These are phyloP conservation scores for Phytophthora melonis DNA, from an alignment of 352 stramenopile genomes.

Conservation along the genomic window DNA sequence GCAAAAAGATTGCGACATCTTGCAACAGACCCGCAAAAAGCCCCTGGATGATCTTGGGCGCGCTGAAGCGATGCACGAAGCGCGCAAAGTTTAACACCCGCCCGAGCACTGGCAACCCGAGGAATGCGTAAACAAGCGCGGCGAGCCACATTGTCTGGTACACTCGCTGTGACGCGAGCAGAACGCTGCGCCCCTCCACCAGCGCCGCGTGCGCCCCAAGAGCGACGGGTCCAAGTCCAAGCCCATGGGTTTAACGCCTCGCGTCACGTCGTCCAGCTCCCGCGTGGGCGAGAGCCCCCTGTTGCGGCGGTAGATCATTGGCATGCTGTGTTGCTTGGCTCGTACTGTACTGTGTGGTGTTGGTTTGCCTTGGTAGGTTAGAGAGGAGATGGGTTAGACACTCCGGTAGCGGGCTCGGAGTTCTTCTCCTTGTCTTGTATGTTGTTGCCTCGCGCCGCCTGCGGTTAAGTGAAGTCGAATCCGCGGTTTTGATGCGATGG, in stretches of 20 bases:
- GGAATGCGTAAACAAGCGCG: slow-evolving; percentile 72
- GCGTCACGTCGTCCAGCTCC: slow-evolving; percentile 27
- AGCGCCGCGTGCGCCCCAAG: slow-evolving; percentile 32
- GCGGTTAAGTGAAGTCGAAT: slow-evolving; percentile 20
- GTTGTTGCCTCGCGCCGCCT: background rate
- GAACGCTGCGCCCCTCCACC: slow-evolving; percentile 37
- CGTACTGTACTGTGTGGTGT: background rate
- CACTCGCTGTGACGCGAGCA: slow-evolving; percentile 51
- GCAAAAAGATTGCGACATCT: slow-evolving; percentile 71
- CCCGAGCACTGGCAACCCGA: slow-evolving; percentile 66
- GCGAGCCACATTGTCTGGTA: slow-evolving; percentile 75
- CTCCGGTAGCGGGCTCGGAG: background rate
- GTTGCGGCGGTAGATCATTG: slow-evolving; percentile 75
- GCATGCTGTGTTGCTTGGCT: slow-evolving; percentile 29
- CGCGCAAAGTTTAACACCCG: slow-evolving; percentile 70
- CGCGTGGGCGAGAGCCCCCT: slow-evolving; percentile 47
- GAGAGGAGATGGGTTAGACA: slow-evolving; percentile 1
- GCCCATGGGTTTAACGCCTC: slow-evolving; percentile 28
- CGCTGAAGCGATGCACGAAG: slow-evolving; percentile 65
- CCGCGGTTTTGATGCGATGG: slow-evolving; percentile 17
- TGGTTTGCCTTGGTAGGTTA: background rate
- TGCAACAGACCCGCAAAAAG: slow-evolving; percentile 60
- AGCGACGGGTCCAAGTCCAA: slow-evolving; percentile 37
- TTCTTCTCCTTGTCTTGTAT: background rate
- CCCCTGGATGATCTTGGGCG: slow-evolving; percentile 53